Base-by-base conservation (phyloP, 1,139 yeast genomes). In the Scheffersomyces titani region DNA sequence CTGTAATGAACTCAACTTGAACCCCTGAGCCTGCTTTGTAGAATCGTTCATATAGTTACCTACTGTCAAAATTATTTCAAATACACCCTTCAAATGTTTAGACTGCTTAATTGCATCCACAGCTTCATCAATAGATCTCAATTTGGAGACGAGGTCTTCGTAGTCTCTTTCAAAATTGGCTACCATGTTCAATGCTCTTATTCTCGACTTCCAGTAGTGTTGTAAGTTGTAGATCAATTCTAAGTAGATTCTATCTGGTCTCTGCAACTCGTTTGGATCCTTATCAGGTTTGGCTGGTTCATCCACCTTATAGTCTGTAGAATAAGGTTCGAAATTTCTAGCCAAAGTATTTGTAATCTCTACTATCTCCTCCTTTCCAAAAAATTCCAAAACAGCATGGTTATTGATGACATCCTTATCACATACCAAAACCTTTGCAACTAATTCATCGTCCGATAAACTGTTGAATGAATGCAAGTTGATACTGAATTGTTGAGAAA, bases 41-140 rank as follows among this genome's bases (percentile, higher is more conserved):
- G 87, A 78, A 65, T 89, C 93, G 67, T 90, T 90, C 96, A 90
- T 89, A 66, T 85, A 90, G 67, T 90, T 90, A 73, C 96, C 96
- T 53, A 90, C 92, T 1, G 93, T 87, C 64, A 89, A 81, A 65
- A 90, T 90, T 55, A 90, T 87, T 63, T 89, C 91, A 71, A 90
- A 88, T 2, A 89, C 87, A 60, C 82, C 81, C 63, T 86, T 82
- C 67, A 89, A 77, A 57, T 87, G 81, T 52, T 79, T 75, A 0
- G 93, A 88, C 49, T 76, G 77, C 59, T 82, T 85, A 52, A 89
- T 78, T 24, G 85, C 76, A 54, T 84, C 86, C 16, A 88, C 86
- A 0, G 92, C 89, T 49, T 77, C 83, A 63, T 89, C 96, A 54
- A 90, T 79, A 16, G 80, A 70, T 59, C 89, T 81, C 59, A 89